Conservation (phyloP, 1,284 basidiomycete species). For the Malassezia psittaci region DNA sequence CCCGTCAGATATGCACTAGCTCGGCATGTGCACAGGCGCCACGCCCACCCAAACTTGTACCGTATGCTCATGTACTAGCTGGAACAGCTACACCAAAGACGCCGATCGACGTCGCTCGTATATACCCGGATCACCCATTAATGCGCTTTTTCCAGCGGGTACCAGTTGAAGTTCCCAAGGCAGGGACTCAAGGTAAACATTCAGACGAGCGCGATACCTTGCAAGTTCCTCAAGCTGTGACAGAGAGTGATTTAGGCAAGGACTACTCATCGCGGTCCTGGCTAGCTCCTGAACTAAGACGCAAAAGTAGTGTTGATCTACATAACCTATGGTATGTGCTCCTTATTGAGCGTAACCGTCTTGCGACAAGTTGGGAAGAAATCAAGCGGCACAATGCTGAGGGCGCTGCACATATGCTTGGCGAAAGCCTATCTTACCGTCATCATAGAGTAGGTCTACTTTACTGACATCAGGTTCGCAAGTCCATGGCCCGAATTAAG, state of each 20-base stretch:
- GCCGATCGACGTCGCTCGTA: conserved; percentile 11
- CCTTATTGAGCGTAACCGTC: conserved; percentile 37
- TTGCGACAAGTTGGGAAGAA: conserved; percentile 40
- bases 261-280: conserved; percentile 28
- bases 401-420: conserved; percentile 27
- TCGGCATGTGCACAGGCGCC: conserved; percentile 12
- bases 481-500: conserved; percentile 95
- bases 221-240: conserved; percentile 24
- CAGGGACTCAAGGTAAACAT: conserved; percentile 18
- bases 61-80: conserved; percentile 19
- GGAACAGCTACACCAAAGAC: conserved; percentile 14
- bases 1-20: conserved; percentile 6
- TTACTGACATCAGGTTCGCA: conserved; percentile 60
- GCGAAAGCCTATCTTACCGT: conserved; percentile 25
- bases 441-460: conserved; percentile 30
- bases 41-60: conserved; percentile 7
- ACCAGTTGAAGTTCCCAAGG: conserved; percentile 18
- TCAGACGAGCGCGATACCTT: conserved; percentile 20
- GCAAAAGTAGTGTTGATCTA: conserved; percentile 39
- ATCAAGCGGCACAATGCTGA: conserved; percentile 25
- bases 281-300: conserved; percentile 36
- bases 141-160: conserved; percentile 37
- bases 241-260: conserved; percentile 21
- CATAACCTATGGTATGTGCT: conserved; percentile 46
- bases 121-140: conserved; percentile 39